Evolutionary conservation across 1,284 basidiomycete species (phyloP).

Genomic region (Fistulinella cinereoalba): DNA sequence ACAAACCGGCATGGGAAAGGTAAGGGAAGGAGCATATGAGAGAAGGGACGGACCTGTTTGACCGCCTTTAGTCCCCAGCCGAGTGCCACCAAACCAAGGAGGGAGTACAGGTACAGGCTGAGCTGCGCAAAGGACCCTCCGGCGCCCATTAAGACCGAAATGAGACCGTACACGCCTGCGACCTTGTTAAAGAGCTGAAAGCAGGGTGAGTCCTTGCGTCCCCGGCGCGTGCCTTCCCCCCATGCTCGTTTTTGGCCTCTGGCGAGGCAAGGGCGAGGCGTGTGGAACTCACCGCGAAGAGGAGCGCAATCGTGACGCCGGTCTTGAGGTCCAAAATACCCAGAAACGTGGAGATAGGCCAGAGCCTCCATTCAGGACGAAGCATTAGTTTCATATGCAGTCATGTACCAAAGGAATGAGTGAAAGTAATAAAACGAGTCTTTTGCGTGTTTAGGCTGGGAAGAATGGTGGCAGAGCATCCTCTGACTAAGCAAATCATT

Average conservation of each 20-base stretch:
- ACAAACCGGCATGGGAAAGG: neutral
- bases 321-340: constrained; percentile 87
- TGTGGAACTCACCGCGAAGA: constrained; percentile 71
- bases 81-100: constrained; percentile 76
- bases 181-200: constrained; percentile 92
- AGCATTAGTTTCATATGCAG: constrained; percentile 71
- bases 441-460: neutral
- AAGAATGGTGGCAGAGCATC: neutral
- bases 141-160: constrained; percentile 82
- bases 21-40: neutral
- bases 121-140: constrained; percentile 90
- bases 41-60: constrained; percentile 59
- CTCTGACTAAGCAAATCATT: neutral
- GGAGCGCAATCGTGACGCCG: constrained; percentile 78
- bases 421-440: neutral
- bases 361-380: constrained; percentile 73
- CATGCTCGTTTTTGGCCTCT: neutral
- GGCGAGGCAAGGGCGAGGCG: neutral
- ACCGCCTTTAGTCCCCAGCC: constrained; percentile 88
- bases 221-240: neutral
- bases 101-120: constrained; percentile 91
- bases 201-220: constrained; percentile 6
- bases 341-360: constrained; percentile 79
- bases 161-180: constrained; percentile 93
- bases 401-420: constrained; percentile 28